A percentile compares a stretch with the other conserved stretches of the same genome.
These are phyloP conservation scores for Saccharomycopsis lassenensis DNA, from an alignment of 805 yeast species.

Conservation along the genomic window DNA sequence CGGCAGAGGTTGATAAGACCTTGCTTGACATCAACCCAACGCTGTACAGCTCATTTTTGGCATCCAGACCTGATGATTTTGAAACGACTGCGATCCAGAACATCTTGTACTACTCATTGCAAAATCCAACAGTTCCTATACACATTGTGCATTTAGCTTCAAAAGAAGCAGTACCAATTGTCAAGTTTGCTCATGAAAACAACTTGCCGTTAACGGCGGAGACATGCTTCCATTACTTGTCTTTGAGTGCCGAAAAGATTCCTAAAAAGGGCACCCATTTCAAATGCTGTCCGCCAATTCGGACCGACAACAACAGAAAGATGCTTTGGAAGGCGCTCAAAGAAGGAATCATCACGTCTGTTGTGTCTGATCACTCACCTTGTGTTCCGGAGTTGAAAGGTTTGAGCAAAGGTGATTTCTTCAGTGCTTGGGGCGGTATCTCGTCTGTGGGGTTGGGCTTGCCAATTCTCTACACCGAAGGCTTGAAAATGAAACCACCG, in stretches of 20 bases:
- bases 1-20: constrained; percentile 30
- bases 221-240: constrained; percentile 87
- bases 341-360: constrained; percentile 59
- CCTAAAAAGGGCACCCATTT: constrained; percentile 70
- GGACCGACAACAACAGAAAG: constrained; percentile 60
- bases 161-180: constrained; percentile 68
- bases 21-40: constrained; percentile 45
- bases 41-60: constrained; percentile 59
- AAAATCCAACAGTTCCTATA: constrained; percentile 50
- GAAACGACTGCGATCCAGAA: constrained; percentile 77
- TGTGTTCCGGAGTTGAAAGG: constrained; percentile 89
- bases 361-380: constrained; percentile 93
- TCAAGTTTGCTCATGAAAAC: constrained; percentile 44
- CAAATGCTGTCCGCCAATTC: constrained; percentile 93
- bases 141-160: constrained; percentile 91
- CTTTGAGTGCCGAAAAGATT: constrained; percentile 67
- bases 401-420: constrained; percentile 72
- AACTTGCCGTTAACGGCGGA: constrained; percentile 70
- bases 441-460: constrained; percentile 88
- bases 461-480: constrained; percentile 72
- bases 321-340: constrained; percentile 71
- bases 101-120: constrained; percentile 37
- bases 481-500: constrained; percentile 39
- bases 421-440: constrained; percentile 95
- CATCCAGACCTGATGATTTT: constrained; percentile 80